Percentiles rank a stretch among this genome's conserved stretches.
phyloP scores from a whole-genome alignment of 441 rosid genomes.

The Kokia cookei region DNA sequence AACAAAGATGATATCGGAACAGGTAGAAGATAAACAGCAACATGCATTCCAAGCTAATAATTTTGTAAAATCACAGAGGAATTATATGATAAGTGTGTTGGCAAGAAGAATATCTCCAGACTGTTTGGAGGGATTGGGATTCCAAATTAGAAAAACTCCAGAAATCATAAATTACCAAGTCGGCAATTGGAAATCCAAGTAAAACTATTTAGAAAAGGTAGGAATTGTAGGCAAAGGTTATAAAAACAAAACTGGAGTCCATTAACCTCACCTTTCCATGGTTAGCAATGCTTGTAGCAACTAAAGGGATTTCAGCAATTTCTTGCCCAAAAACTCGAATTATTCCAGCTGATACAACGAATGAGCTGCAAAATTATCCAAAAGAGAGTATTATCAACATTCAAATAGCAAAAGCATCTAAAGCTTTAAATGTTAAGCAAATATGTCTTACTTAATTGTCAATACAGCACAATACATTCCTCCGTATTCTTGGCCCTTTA shows the following conservation, averaged over 20 bases:
- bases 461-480: slow-evolving; percentile 49
- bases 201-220: not conserved
- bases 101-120: not conserved
- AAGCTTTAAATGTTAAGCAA: not conserved
- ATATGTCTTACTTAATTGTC: slow-evolving; percentile 33
- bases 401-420: not conserved
- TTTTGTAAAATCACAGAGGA: not conserved
- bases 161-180: not conserved
- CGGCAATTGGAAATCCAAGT: not conserved
- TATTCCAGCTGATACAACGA: slow-evolving; percentile 43
- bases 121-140: not conserved
- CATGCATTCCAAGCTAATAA: not conserved
- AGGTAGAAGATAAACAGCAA: not conserved
- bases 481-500: slow-evolving; percentile 42
- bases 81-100: not conserved
- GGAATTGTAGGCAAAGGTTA: not conserved
- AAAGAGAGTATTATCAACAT: slow-evolving; percentile 8
- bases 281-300: slow-evolving; percentile 45
- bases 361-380: slow-evolving; percentile 32
- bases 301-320: slow-evolving; percentile 48
- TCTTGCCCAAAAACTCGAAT: slow-evolving; percentile 40
- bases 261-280: slow-evolving; percentile 51
- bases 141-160: not conserved
- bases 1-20: not conserved
- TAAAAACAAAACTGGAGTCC: not conserved